These are phyloP conservation scores for Hirschioporus abietinus DNA, from an alignment of 768 basidiomycete species.

Conservation along the genomic window DNA sequence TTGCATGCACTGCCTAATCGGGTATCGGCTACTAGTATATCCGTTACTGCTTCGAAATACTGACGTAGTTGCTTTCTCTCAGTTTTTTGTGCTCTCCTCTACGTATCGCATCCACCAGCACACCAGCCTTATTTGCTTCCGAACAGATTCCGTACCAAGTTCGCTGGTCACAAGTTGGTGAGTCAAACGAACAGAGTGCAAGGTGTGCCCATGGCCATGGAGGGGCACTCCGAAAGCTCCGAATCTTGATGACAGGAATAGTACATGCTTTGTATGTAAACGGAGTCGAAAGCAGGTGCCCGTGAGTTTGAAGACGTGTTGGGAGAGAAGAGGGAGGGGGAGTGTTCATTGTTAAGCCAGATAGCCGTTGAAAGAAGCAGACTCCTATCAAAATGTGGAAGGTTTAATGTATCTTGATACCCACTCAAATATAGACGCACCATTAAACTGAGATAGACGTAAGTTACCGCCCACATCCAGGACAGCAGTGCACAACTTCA, in stretches of 20 bases:
- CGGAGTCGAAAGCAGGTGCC: neutral
- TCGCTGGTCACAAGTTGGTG: too few species aligned
- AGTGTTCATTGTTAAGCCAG: neutral
- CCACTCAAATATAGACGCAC: neutral
- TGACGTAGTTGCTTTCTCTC: neutral
- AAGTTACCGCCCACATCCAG: conserved; percentile 61
- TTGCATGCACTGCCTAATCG: conserved; percentile 2
- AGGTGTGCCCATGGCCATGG: neutral
- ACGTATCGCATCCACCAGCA: too few species aligned
- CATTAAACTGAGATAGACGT: neutral
- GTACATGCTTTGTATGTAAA: neutral
- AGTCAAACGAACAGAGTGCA: neutral
- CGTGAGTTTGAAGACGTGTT: neutral
- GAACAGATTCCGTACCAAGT: neutral
- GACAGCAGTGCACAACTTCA: conserved; percentile 92
- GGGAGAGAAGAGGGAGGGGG: neutral
- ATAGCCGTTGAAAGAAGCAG: neutral
- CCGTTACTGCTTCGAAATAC: neutral
- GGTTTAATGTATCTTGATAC: neutral
- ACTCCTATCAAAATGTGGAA: neutral
- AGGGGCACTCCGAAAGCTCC: neutral
- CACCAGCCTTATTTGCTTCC: neutral
- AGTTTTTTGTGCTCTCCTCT: neutral
- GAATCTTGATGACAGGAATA: neutral
- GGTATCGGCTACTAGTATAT: neutral